phyloP scores from a whole-genome alignment of 257 asterid species.

The Solanum piurae region DNA sequence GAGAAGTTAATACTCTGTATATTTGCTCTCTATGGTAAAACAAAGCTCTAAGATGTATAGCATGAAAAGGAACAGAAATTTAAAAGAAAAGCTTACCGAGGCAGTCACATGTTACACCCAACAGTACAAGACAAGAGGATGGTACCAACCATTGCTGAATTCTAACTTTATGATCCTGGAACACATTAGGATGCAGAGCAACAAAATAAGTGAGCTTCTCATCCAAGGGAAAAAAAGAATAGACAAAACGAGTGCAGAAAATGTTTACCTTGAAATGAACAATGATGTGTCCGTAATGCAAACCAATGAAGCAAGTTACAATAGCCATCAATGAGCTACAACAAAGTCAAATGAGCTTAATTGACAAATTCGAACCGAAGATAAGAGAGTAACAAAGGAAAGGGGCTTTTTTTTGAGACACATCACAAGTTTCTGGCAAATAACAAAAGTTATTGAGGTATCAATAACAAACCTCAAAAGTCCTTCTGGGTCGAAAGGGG shows the following conservation, averaged over 20 bases:
- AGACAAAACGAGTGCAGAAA: background rate
- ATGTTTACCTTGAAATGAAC: slow-evolving; percentile 51
- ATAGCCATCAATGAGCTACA: slow-evolving; percentile 62
- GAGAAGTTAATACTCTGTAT: background rate
- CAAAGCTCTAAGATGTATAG: background rate
- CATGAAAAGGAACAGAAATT: background rate
- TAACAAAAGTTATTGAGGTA: background rate
- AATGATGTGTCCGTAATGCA: slow-evolving; percentile 55
- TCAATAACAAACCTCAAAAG: slow-evolving; percentile 40
- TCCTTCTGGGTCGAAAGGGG: slow-evolving; percentile 79
- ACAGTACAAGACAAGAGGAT: slow-evolving; percentile 26
- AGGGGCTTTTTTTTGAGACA: background rate
- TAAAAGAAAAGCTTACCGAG: slow-evolving; percentile 24
- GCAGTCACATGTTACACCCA: slow-evolving; percentile 30
- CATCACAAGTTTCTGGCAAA: background rate
- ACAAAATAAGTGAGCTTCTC: background rate
- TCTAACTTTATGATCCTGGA: slow-evolving; percentile 57
- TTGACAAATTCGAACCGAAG: background rate
- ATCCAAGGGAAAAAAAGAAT: background rate
- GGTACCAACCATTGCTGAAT: slow-evolving; percentile 45
- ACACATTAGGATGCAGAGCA: background rate
- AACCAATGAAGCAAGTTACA: slow-evolving; percentile 47
- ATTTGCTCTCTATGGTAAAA: background rate
- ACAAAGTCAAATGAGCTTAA: slow-evolving; percentile 14
- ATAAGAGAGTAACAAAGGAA: background rate